Percentiles rank a stretch among this genome's conserved stretches.
Conservation (phyloP, 2,329 filamentous ascomycete genomes). For the Cucurbitaria berberidis region DNA sequence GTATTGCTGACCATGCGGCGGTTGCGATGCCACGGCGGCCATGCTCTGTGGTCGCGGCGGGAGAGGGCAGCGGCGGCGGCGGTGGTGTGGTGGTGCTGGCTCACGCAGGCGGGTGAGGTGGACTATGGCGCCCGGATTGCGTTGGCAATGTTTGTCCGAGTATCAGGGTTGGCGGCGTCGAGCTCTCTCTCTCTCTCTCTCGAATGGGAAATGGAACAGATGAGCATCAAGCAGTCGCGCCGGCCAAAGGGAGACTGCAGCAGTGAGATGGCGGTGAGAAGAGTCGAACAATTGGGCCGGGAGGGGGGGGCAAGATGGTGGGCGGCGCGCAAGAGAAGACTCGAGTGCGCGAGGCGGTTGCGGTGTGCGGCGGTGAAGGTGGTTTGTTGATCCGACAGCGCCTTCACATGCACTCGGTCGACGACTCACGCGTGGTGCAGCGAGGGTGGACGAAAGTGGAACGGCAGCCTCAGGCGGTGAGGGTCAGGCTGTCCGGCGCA, state of each 20-base stretch:
- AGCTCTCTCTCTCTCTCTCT: too few species aligned
- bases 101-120: conserved; percentile 4
- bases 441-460: neutral
- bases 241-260: conserved; percentile 5
- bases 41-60: conserved; percentile 31
- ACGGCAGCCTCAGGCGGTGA: conserved; percentile 2
- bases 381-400: conserved; percentile 4
- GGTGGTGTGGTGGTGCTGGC: conserved; percentile 1
- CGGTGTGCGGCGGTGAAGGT: conserved; percentile 2
- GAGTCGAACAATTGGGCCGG: conserved; percentile 6
- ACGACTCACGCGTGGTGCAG: too few species aligned
- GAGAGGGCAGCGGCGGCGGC: too few species aligned
- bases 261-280: conserved; percentile 12
- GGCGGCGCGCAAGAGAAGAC: conserved; percentile 8
- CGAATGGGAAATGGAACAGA: conserved; percentile 22
- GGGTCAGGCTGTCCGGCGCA: neutral
- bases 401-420: conserved; percentile 26
- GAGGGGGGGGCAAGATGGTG: neutral
- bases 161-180: conserved; percentile 17
- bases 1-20: conserved; percentile 43
- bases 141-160: conserved; percentile 15
- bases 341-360: conserved; percentile 5
- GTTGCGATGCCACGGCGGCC: conserved; percentile 47
- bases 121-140: neutral
- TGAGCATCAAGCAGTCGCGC: conserved; percentile 16